Conservation (phyloP, 148 eudicot species). For the Rhododendron williamsianum region DNA sequence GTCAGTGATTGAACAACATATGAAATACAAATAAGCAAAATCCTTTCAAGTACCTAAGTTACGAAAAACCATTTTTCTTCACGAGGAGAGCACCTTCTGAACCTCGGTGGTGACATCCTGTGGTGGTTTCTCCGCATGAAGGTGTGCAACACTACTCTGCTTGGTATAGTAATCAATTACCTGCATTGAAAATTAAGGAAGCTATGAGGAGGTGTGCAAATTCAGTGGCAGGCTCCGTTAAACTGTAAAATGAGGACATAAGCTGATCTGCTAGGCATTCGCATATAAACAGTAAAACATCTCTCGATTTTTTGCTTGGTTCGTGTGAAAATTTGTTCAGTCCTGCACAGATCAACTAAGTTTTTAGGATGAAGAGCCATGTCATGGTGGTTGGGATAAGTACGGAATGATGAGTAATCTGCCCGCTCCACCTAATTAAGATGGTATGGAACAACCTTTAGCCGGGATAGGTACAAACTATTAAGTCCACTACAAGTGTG, state of each 20-base stretch:
- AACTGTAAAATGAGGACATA: neutral
- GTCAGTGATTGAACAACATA: conserved; percentile 4
- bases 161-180: conserved; percentile 63
- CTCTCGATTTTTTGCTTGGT: neutral
- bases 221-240: neutral
- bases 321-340: neutral
- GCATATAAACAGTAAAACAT: neutral
- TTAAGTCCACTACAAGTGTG: too few relatives aligned
- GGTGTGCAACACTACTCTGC: conserved; percentile 60
- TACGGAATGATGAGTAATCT: neutral
- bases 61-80: neutral
- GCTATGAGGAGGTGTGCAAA: neutral
- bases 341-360: neutral
- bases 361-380: neutral
- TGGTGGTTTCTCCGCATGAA: conserved; percentile 65
- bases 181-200: conserved; percentile 15
- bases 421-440: neutral
- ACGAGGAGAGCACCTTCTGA: conserved; percentile 36
- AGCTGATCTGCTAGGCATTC: neutral
- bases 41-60: neutral
- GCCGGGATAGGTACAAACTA: neutral
- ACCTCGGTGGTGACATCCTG: conserved; percentile 36
- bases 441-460: neutral
- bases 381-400: neutral
- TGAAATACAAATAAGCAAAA: neutral